Conservation (phyloP, 1,139 yeast species). For the Eremothecium cymbalariae region DNA sequence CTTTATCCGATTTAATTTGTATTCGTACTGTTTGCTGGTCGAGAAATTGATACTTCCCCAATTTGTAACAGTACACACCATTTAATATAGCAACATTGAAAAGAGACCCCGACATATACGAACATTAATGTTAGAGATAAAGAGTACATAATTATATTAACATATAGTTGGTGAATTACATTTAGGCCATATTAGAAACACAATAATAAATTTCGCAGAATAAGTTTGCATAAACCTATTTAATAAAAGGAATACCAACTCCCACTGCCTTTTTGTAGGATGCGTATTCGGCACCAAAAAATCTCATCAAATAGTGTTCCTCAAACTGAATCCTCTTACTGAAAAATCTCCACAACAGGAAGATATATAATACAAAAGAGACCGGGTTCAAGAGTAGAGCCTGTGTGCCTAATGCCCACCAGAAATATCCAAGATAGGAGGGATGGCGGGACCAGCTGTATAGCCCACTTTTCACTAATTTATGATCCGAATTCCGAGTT, state of each 20-base stretch:
- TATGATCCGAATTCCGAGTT: constrained; percentile 46
- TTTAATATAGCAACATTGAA: too few relatives aligned
- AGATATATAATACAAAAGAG: constrained; percentile 40
- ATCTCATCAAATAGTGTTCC: constrained; percentile 52
- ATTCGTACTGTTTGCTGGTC: too few relatives aligned
- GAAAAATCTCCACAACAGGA: constrained; percentile 61
- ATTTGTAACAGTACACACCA: too few relatives aligned
- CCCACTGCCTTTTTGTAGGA: constrained; percentile 44
- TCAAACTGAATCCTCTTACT: constrained; percentile 56
- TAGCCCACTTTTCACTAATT: constrained; percentile 63
- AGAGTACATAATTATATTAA: too few relatives aligned
- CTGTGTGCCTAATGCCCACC: constrained; percentile 91
- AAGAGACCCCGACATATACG: too few relatives aligned
- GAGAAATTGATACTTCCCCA: too few relatives aligned
- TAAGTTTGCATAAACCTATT: constrained; percentile 14
- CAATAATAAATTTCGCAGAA: too few relatives aligned
- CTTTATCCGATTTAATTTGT: too few relatives aligned
- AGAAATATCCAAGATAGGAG: constrained; percentile 80
- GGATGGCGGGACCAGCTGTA: constrained; percentile 73
- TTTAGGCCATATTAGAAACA: too few relatives aligned
- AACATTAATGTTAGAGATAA: too few relatives aligned
- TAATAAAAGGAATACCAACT: constrained; percentile 59
- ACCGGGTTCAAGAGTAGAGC: constrained; percentile 58
- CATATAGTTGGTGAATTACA: too few relatives aligned
- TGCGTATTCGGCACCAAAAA: constrained; percentile 62